Base-by-base conservation (phyloP, 2,329 filamentous ascomycete genomes). In the Microsporum canis region DNA sequence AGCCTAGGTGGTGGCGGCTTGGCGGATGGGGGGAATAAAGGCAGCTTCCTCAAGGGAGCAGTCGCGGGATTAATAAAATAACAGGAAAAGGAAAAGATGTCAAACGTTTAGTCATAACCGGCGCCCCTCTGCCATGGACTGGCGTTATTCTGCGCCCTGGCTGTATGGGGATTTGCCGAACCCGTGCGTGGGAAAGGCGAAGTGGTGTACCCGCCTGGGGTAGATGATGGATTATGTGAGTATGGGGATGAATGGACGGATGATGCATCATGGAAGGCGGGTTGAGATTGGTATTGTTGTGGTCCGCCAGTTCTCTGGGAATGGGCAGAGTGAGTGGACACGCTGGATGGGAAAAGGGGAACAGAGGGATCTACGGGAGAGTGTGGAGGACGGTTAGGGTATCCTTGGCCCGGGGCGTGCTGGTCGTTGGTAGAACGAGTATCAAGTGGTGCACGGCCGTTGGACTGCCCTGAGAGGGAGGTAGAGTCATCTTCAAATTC, bases 401-500 rank as follows among this genome's bases (percentile, higher is more conserved):
- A 7, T 58, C 56, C n/a, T 53, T 47, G 7, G 59, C 74, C 74
- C 63, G 27, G 17, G 56, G 41, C 12, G 47, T 53, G 31, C 31
- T 56, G 41, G 33, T 51, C 57, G 39, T 45, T 56, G 2, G 45
- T 23, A 23, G 62, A 59, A 6, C 39, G 47, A 7, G 73, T 75
- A 29, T 51, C 45, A 23, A 51, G 12, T 61, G 77, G 76, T 61
- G 76, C 72, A 63, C 79, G 78, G 68, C 74, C 76, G 63, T 78
- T 66, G 7, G 84, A 83, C 41, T 79, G 81, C 23, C 83, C 84
- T 3, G 84, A 85, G 72, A 85, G 83, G 33, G 84, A 87, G 53
- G 85, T 45, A 7, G 33, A 83, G 53, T 84, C 84, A 62, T 91
- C 88, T 62, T 90, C 88, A 62, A 91, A 85, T 60, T 89, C 81